Evolutionary conservation across 257 asterid species (phyloP).

Genomic region (Forsythia viridissima): DNA sequence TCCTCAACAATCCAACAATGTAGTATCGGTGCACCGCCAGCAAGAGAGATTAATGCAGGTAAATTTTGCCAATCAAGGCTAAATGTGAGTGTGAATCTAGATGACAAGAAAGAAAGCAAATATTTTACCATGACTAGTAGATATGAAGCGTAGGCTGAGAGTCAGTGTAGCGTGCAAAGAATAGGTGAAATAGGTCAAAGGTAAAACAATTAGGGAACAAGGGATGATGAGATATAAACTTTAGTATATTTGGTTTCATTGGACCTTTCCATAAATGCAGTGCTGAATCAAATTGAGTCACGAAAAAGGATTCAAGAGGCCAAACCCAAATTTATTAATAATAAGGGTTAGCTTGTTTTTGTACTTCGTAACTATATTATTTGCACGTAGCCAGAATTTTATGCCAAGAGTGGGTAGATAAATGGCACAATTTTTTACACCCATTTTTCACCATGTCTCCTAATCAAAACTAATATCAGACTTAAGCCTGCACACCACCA

Average conservation of each 20-base stretch:
- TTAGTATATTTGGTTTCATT: neutral
- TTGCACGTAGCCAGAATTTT: neutral
- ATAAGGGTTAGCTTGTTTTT: neutral
- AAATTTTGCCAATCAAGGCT: neutral
- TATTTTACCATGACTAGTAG: neutral
- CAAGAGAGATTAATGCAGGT: neutral
- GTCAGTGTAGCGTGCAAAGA: neutral
- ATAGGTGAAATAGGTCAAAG: neutral
- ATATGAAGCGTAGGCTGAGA: neutral
- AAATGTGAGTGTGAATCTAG: neutral
- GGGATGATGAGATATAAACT: neutral
- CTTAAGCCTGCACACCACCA: neutral
- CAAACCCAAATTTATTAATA: neutral
- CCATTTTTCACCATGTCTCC: neutral
- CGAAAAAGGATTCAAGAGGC: neutral
- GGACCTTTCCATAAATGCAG: neutral
- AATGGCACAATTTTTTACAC: neutral
- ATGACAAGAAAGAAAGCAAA: neutral
- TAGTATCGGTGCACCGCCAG: neutral
- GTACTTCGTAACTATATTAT: neutral
- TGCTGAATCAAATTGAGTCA: neutral
- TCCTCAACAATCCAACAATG: neutral
- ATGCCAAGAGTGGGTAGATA: neutral
- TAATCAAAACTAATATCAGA: neutral
- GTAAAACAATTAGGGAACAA: neutral